These are phyloP conservation scores for Puccinia hordei DNA, from an alignment of 1,284 basidiomycete genomes.

Conservation along the genomic window DNA sequence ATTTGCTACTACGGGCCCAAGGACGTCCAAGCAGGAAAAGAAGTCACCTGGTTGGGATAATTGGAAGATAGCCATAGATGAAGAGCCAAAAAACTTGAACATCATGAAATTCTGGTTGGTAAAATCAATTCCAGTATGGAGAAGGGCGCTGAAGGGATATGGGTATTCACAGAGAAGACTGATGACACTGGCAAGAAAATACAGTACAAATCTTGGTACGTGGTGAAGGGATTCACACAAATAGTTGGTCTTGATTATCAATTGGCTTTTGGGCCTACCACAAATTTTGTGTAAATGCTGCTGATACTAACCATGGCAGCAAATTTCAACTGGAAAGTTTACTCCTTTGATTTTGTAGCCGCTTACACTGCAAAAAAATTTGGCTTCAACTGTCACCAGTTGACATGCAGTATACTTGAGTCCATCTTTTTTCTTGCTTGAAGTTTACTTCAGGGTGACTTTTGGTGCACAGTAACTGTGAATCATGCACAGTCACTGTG, in stretches of 20 bases:
- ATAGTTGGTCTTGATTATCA: conserved; percentile 14
- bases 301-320: conserved; percentile 6
- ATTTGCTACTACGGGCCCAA: background rate
- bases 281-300: background rate
- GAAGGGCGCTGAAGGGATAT: background rate
- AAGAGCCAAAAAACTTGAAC: background rate
- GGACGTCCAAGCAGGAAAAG: conserved; percentile 9
- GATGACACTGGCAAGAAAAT: background rate
- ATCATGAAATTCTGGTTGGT: conserved; percentile 5
- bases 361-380: no score
- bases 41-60: no score
- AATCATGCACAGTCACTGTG: no score
- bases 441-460: no score
- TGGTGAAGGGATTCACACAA: conserved; percentile 7
- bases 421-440: no score
- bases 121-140: background rate
- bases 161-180: background rate
- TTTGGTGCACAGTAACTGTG: no score
- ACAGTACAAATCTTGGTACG: background rate
- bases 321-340: background rate
- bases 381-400: no score
- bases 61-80: background rate
- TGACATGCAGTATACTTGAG: no score
- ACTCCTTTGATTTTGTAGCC: conserved; percentile 22
- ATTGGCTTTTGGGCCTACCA: conserved; percentile 2